These are phyloP conservation scores for Auriculariales sp. DNA, from an alignment of 768 basidiomycete genomes.

Conservation along the genomic window DNA sequence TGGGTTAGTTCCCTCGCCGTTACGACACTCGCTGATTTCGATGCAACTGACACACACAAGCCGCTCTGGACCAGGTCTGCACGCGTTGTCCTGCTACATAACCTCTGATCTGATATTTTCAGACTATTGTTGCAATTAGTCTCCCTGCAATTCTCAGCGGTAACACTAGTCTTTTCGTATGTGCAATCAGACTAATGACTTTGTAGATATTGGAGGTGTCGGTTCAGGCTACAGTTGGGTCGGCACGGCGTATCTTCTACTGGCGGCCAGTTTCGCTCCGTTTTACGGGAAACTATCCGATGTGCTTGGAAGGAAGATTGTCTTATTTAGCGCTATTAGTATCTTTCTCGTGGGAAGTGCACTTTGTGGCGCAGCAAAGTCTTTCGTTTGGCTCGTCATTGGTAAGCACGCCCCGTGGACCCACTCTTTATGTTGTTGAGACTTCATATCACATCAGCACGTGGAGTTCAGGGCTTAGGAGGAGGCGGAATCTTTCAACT, in stretches of 20 bases:
- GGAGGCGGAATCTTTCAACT: conserved; percentile 12
- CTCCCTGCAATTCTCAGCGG: not conserved
- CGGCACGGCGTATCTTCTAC: conserved; percentile 8
- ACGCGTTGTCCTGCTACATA: not conserved
- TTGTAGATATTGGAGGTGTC: not conserved
- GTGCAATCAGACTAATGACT: no score
- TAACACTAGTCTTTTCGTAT: no score
- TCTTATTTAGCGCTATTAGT: conserved; percentile 5
- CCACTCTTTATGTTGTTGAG: not conserved
- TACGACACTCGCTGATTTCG: not conserved
- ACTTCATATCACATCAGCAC: conserved; percentile 5
- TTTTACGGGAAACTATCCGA: conserved; percentile 4
- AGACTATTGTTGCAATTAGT: not conserved
- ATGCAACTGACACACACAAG: not conserved
- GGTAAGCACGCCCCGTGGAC: not conserved
- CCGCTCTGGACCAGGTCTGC: not conserved
- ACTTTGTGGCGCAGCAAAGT: conserved; percentile 16
- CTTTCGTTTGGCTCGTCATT: conserved; percentile 14
- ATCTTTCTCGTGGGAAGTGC: conserved; percentile 10
- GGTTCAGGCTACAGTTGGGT: conserved; percentile 6
- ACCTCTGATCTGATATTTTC: not conserved
- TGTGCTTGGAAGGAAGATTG: conserved; percentile 8
- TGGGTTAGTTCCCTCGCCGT: not conserved
- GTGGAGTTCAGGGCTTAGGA: conserved; percentile 18
- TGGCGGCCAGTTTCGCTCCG: not conserved